phyloP scores from a whole-genome alignment of 192 early-diverging fungal species.

The Funneliformis geosporum region DNA sequence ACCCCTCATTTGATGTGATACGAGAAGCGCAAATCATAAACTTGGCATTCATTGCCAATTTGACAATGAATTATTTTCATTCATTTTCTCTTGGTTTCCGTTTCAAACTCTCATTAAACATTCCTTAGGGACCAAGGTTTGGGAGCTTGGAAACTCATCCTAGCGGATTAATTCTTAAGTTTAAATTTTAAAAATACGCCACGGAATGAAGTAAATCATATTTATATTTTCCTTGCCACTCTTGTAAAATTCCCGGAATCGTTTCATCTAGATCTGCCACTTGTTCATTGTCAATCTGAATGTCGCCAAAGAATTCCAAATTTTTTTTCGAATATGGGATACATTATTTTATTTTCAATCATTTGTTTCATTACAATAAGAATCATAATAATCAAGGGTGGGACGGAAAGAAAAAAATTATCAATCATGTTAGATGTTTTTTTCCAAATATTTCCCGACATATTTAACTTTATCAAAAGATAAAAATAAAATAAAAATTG shows the following conservation, averaged over 20 bases:
- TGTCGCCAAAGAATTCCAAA: neutral
- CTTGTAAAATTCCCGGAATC: slow-evolving; percentile 77
- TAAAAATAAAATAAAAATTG: neutral
- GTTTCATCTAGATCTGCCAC: slow-evolving; percentile 80
- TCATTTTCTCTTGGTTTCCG: too few species aligned
- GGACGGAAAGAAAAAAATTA: neutral
- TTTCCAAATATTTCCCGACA: neutral
- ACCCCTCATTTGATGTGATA: neutral
- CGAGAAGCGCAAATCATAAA: neutral
- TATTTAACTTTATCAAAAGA: neutral
- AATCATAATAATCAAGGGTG: too few species aligned
- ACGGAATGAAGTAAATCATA: slow-evolving; percentile 27
- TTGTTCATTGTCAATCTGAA: slow-evolving; percentile 54
- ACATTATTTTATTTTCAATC: too few species aligned
- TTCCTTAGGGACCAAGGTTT: too few species aligned
- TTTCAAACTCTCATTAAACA: too few species aligned
- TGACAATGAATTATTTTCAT: too few species aligned
- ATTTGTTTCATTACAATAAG: too few species aligned
- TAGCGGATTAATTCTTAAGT: neutral
- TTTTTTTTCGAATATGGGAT: too few species aligned
- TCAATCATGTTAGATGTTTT: neutral
- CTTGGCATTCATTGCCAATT: neutral
- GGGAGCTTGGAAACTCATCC: too few species aligned
- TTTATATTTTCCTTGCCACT: slow-evolving; percentile 41
- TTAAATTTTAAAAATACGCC: slow-evolving; percentile 17